Evolutionary conservation across 768 basidiomycete species (phyloP).

Genomic region (Boletus reticulatus): DNA sequence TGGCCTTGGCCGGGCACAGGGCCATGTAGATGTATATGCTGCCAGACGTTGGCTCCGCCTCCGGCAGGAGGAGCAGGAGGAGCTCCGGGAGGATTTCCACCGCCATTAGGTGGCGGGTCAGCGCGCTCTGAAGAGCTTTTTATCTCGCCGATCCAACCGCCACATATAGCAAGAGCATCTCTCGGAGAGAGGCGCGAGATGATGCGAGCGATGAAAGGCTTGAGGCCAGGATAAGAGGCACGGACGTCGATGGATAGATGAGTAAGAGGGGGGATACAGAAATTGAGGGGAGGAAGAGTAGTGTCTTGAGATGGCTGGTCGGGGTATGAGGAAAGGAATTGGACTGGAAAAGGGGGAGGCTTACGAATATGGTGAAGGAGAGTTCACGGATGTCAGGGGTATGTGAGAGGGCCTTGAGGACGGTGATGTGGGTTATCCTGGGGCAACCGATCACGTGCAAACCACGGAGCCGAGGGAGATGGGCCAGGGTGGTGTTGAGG

Average conservation of each 20-base stretch:
- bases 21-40: slow-evolving; percentile 1
- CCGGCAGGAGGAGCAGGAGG: not conserved
- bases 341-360: slow-evolving; percentile 14
- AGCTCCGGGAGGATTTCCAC: not conserved
- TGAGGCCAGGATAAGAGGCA: slow-evolving; percentile 22
- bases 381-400: slow-evolving; percentile 59
- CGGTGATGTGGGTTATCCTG: slow-evolving; percentile 49
- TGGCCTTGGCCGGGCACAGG: not conserved
- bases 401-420: slow-evolving; percentile 43
- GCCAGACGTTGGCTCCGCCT: not conserved
- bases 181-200: slow-evolving; percentile 27
- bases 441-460: slow-evolving; percentile 63
- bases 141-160: slow-evolving; percentile 36
- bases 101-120: not conserved
- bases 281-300: slow-evolving; percentile 3
- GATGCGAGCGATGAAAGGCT: slow-evolving; percentile 16
- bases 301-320: slow-evolving; percentile 14
- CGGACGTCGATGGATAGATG: slow-evolving; percentile 56
- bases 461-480: slow-evolving; percentile 52
- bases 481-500: slow-evolving; percentile 44
- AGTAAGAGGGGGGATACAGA: slow-evolving; percentile 39
- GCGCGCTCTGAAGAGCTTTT: slow-evolving; percentile 17
- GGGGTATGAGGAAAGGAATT: not conserved
- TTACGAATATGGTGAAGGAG: slow-evolving; percentile 58
- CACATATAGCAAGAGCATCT: slow-evolving; percentile 29